A percentile compares a stretch with the other conserved stretches of the same genome.
Conservation (phyloP, 2,329 filamentous ascomycete genomes). For the Venturia carpophila region DNA sequence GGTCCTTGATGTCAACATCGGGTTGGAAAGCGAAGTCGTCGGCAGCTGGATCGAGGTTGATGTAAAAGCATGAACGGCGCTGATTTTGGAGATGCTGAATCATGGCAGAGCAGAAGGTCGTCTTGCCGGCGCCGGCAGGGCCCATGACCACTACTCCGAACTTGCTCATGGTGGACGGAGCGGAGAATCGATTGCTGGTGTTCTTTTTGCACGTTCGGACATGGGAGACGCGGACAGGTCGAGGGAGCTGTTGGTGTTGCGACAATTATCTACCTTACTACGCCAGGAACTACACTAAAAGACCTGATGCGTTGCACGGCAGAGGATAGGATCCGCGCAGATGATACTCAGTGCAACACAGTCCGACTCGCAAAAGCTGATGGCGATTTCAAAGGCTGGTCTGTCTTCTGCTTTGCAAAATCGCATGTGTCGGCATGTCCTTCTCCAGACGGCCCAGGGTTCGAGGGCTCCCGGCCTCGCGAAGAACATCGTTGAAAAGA, state of each 20-base stretch:
- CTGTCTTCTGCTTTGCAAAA: too few species aligned
- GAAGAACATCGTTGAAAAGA: not conserved
- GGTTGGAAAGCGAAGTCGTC: conserved; percentile 87
- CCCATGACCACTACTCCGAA: conserved; percentile 92
- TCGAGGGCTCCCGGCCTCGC: not conserved
- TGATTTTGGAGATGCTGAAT: conserved; percentile 89
- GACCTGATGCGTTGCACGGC: not conserved
- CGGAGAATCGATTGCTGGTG: conserved; percentile 6
- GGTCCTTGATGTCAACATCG: conserved; percentile 89
- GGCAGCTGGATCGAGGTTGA: conserved; percentile 95
- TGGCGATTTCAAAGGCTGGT: not conserved
- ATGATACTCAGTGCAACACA: not conserved
- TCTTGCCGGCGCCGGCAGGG: conserved; percentile 92
- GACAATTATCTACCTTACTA: not conserved
- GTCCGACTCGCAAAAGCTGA: not conserved
- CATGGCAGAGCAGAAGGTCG: conserved; percentile 87
- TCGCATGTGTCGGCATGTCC: not conserved
- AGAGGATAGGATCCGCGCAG: not conserved
- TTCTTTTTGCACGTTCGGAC: conserved; percentile 11
- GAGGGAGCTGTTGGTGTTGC: conserved; percentile 1
- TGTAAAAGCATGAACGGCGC: conserved; percentile 90
- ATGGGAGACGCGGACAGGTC: not conserved
- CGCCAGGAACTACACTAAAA: too few species aligned
- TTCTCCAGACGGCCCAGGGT: not conserved
- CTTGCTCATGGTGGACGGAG: conserved; percentile 62